A percentile compares a stretch with the other conserved stretches of the same genome.
Evolutionary conservation across 148 eudicot genomes (phyloP).

Genomic region (Cornus florida): DNA sequence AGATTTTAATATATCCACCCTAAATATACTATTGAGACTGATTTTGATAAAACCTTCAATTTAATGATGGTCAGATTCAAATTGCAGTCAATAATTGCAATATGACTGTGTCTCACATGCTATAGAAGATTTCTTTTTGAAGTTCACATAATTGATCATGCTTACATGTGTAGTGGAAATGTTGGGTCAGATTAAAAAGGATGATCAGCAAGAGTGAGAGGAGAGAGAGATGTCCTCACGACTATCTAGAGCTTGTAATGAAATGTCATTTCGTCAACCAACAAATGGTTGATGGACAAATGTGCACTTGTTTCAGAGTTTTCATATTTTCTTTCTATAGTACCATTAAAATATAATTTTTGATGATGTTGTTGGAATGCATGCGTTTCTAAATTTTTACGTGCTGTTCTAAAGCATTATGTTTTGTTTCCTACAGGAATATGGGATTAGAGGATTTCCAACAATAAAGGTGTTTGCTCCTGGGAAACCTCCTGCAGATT

Average conservation of each 20-base stretch:
- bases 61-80: no score
- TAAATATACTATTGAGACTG: not conserved
- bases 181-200: not conserved
- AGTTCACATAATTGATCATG: not conserved
- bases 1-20: not conserved
- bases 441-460: constrained; percentile 91
- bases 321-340: not conserved
- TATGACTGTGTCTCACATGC: not conserved
- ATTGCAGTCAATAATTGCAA: not conserved
- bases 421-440: constrained; percentile 55
- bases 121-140: not conserved
- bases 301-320: not conserved
- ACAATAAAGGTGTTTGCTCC: constrained; percentile 92
- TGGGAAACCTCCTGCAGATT: constrained; percentile 86
- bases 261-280: not conserved
- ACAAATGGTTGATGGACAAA: not conserved
- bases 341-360: no score
- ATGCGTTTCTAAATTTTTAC: not conserved
- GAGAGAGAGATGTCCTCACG: no score
- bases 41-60: not conserved
- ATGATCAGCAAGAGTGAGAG: no score
- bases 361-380: not conserved
- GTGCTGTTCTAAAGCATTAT: no score
- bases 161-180: no score
- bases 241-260: not conserved